Base-by-base conservation (phyloP, 805 yeast species). In the Candida michaelii region DNA sequence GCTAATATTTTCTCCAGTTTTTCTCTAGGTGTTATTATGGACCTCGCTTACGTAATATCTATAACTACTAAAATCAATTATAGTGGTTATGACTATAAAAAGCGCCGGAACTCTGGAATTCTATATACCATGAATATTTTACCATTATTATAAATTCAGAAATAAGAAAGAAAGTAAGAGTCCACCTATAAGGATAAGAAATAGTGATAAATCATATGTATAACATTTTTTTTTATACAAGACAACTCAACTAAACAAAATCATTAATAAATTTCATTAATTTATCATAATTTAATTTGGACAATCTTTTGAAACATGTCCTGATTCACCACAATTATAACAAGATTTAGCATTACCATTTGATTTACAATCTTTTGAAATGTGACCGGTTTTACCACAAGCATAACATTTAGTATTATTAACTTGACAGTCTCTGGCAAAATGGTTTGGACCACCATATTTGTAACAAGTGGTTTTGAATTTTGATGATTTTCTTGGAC, bases 371-470 rank as follows among this genome's bases (percentile, higher is more conserved):
- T 85, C 95, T 66, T 81, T 86, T 49, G 93, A 82, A 56, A 88
- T 81, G 74, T 90, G 97, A 44, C 97, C 97, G 49, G 79, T 73
- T 66, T 83, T 81, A 55, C 96, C 96, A 70, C 97, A 89, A 49
- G 90, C 85, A 77, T 88, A 90, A 71, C 97, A 89, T 70, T 87
- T 87, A 62, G 81, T 76, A 42, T 56, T 56, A 44, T 80, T 77
- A 54, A 81, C 82, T 64, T 82, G 84, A 70, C 96, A 88, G 66
- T 88, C 95, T 72, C 87, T 84, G 52, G 96, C 95, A 70, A 83
- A 84, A 67, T 89, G 96, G 80, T 87, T 87, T 61, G 93, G 89
- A 51, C 91, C 93, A 60, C 95, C 95, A 65, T 95, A 87, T 70
- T 83, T 87, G 82, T 84, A 85, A 70, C 96, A 87, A 45, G 87